Evolutionary conservation across 2,329 filamentous ascomycete genomes (phyloP).

Genomic region (Neurospora sp.): DNA sequence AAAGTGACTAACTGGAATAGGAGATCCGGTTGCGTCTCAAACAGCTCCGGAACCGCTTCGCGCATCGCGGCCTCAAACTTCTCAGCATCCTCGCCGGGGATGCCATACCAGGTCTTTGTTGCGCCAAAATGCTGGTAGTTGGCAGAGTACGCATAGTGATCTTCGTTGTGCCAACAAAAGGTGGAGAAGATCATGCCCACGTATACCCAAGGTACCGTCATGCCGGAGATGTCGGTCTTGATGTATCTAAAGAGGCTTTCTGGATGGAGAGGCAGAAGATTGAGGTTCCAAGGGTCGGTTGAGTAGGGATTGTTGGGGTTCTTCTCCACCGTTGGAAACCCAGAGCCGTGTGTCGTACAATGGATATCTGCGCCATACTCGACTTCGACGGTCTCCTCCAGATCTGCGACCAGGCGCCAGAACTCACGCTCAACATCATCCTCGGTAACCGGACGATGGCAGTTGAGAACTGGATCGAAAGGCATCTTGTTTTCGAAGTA

Average conservation of each 20-base stretch:
- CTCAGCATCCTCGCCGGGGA: constrained; percentile 84
- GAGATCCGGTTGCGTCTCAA: constrained; percentile 92
- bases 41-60: constrained; percentile 88
- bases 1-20: constrained; percentile 96
- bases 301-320: constrained; percentile 81
- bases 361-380: constrained; percentile 98
- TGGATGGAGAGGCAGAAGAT: constrained; percentile 77
- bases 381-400: constrained; percentile 93
- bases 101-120: constrained; percentile 98
- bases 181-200: constrained; percentile 99
- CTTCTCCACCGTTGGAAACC: constrained; percentile 88
- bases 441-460: constrained; percentile 72
- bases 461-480: constrained; percentile 74
- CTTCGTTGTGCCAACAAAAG: constrained; percentile 99
- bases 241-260: constrained; percentile 95
- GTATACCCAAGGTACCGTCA: constrained; percentile 99
- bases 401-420: constrained; percentile 86
- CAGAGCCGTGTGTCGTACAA: constrained; percentile 93
- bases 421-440: constrained; percentile 96
- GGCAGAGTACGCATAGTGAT: constrained; percentile 94
- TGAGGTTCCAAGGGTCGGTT: constrained; percentile 91
- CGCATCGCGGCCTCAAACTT: constrained; percentile 95
- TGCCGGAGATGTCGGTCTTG: constrained; percentile 95
- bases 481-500: constrained; percentile 91
- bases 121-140: constrained; percentile 98